Evolutionary conservation across 2,329 filamentous ascomycete genomes (phyloP), one percentile per base, ranked within the genome.

Genomic region (Cladophialophora carrionii): DNA sequence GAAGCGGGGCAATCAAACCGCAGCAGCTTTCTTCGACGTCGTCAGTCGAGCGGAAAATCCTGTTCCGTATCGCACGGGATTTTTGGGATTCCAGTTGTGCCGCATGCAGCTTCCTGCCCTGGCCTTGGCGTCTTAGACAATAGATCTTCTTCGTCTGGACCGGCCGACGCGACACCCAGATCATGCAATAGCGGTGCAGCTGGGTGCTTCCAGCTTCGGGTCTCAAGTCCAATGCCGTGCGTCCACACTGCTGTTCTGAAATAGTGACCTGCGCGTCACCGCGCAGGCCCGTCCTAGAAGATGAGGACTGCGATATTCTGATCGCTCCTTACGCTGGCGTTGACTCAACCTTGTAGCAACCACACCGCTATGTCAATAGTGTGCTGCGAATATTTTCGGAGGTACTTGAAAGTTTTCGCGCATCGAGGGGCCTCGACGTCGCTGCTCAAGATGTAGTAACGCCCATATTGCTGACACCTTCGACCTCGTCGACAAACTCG

Each of bases 401-500:
- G 9, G 12, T 9, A 10, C 24, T 43, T 6, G 37, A 31, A 24
- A 57, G 34, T 6, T 49, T 53, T 48, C 41, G 7, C 22, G 10
- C 4, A 10, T 20, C 29, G 17, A 54, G 24, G 17, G 14, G 14
- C 3, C 24, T 34, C 29, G 17, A 20, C 37, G 37, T 17, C 17
- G 37, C 37, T 10, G 31, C 20, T 69, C 59, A 69, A 53, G 60
- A 37, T 31, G 48, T 37, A 20, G 56, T 43, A 24, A 69, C 57
- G 22, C 57, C 57, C 52, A 71, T 24, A 22, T 63, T 51, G 4
- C 65, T 58, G 4, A 69, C 34, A 29, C 65, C 67, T 8, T 65
- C 55, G 10, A 62, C 63, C 41, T 71, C 70, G 62, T 77, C 72
- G 95, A 72, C 96, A 88, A 72, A 69, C 8, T 72, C 70, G 65